Conservation (phyloP, 306 rosid species). For the Rosa lucieae region DNA sequence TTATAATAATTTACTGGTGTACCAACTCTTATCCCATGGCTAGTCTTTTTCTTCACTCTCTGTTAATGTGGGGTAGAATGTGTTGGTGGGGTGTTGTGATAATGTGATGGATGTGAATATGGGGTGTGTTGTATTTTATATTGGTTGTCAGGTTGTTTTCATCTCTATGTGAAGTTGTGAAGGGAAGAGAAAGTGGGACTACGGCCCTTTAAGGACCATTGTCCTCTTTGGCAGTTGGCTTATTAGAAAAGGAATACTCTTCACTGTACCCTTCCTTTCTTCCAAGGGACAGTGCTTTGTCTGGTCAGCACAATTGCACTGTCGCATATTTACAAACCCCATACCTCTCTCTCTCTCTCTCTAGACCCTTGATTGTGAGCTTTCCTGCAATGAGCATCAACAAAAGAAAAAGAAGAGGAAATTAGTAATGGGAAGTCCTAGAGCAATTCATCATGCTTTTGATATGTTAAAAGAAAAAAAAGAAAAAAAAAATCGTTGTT, state of each 20-base stretch:
- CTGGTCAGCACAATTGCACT: slow-evolving; percentile 45
- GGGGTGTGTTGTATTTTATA: slow-evolving; percentile 8
- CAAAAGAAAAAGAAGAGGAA: slow-evolving; percentile 33
- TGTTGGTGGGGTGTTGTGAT: slow-evolving; percentile 18
- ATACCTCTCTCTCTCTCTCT: slow-evolving; percentile 23
- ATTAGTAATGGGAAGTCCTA: slow-evolving; percentile 13
- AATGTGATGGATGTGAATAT: slow-evolving; percentile 38
- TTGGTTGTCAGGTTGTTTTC: slow-evolving; percentile 46
- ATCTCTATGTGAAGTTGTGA: slow-evolving; percentile 12
- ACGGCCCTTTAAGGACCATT: slow-evolving; percentile 41
- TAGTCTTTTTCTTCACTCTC: slow-evolving; percentile 5
- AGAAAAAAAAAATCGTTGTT: not conserved
- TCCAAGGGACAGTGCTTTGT: slow-evolving; percentile 40
- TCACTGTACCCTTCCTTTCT: slow-evolving; percentile 37
- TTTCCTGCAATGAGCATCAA: slow-evolving; percentile 27
- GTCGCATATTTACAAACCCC: not conserved
- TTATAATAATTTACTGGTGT: slow-evolving; percentile 2
- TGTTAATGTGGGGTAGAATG: slow-evolving; percentile 31
- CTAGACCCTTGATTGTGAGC: slow-evolving; percentile 37
- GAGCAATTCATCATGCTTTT: slow-evolving; percentile 47
- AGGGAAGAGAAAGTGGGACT: slow-evolving; percentile 49
- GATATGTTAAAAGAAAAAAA: slow-evolving; percentile 1
- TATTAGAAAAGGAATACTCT: slow-evolving; percentile 35
- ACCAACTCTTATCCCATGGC: slow-evolving; percentile 14
- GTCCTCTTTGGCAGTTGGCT: slow-evolving; percentile 43